Base-by-base conservation (phyloP, 768 basidiomycete genomes). In the Clavaria fumosa region DNA sequence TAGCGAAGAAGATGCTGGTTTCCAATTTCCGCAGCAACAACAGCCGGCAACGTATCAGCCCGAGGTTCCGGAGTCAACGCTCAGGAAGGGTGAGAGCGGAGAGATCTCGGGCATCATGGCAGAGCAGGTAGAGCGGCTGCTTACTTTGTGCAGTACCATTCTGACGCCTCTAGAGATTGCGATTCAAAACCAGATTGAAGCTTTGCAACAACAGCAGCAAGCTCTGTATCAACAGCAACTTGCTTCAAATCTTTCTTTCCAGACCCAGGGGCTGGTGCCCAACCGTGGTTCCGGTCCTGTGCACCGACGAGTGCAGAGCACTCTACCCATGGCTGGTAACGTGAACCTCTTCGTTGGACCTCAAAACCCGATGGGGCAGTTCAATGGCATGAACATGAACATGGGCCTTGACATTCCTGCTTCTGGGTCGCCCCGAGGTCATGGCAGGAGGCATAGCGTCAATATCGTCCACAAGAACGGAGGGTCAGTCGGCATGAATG, bases 91-190 rank as follows among this genome's bases (percentile, higher is more conserved):
- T 23, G 76, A 81, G 34, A 70, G 67, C 38, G 78, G 75, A 36
- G 88, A 93, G 53, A 74, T 90, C 39, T 73, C 72, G 23, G 83
- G 83, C 18, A 81, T 91, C 40, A 90, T 96, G 86, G 88, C 88
- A 4, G 89, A 96, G 57, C 93, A 96, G 71, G 89, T 86, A 75
- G 59, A 72, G 72, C 22, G 32, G n/a, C 40, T 21, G 24, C 2
- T 23, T 31, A 26, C 35, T 38, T 15, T 45, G 39, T 23, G 39
- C 41, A 32, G n/a, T 33, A 18, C n/a, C 32, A 18, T 14, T 43
- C 31, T 45, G 23, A 35, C 30, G 23, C 20, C 19, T 10, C 11
- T 7, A 18, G 50, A 86, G 83, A 83, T 91, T 50, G 85, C 85
- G 31, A 52, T 93, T 40, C 89, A 91, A 58, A 85, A 56, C 48